Conservation (phyloP, 371 early-diverging fungal genomes). For the Haplosporangium sp. region DNA sequence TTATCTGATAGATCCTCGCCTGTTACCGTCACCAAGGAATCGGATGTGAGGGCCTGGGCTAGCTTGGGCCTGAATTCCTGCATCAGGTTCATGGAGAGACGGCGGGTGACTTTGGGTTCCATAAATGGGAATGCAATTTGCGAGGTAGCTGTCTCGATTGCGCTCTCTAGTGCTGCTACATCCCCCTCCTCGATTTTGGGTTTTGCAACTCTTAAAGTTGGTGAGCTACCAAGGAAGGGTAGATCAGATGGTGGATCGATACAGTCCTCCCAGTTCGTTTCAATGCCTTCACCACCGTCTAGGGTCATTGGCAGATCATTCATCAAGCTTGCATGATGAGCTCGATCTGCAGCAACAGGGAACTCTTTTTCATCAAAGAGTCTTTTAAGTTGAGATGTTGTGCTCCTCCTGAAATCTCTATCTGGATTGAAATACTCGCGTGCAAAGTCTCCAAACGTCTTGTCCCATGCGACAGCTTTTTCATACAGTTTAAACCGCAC, state of each 20-base stretch:
- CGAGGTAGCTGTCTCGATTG: constrained; percentile 47
- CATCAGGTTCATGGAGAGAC: constrained; percentile 73
- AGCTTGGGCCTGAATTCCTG: constrained; percentile 58
- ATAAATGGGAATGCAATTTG: constrained; percentile 57
- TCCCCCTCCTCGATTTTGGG: constrained; percentile 44
- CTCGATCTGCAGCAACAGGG: constrained; percentile 43
- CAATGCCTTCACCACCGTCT: constrained; percentile 30
- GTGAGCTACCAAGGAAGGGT: constrained; percentile 46
- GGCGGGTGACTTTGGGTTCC: constrained; percentile 65
- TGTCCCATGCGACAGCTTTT: constrained; percentile 85
- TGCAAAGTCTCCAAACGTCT: constrained; percentile 80
- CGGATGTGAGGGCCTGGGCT: constrained; percentile 37
- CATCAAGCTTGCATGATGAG: constrained; percentile 36
- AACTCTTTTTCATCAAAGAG: constrained; percentile 72
- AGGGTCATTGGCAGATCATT: constrained; percentile 55
- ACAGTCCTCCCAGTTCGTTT: constrained; percentile 23
- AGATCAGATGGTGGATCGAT: constrained; percentile 28
- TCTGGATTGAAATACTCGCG: constrained; percentile 83
- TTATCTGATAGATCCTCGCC: constrained; percentile 27
- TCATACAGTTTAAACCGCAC: constrained; percentile 82
- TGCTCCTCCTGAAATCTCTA: constrained; percentile 73
- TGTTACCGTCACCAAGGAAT: constrained; percentile 41
- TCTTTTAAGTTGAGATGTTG: constrained; percentile 70
- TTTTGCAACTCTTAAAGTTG: constrained; percentile 33
- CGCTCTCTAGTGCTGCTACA: constrained; percentile 53